phyloP scores from a whole-genome alignment of 495 filamentous ascomycete genomes.

The Penicillium lagena region DNA sequence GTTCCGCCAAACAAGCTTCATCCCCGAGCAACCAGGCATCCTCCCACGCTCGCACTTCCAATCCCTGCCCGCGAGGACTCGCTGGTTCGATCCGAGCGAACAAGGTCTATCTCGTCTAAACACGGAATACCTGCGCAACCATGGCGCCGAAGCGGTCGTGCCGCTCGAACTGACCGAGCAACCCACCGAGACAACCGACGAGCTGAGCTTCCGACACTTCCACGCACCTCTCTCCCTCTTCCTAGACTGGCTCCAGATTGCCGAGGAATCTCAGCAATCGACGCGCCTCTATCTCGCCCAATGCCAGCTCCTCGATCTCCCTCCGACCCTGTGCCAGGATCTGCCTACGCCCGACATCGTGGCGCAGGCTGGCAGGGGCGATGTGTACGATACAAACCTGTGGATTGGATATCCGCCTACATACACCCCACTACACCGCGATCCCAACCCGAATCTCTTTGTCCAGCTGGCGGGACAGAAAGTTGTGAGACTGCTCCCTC shows the following conservation, averaged over 20 bases:
- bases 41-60: conserved; percentile 39
- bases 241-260: conserved; percentile 44
- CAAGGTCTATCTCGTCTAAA: conserved; percentile 29
- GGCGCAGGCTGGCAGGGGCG: conserved; percentile 51
- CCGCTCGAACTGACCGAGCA: conserved; percentile 50
- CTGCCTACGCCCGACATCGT: conserved; percentile 65
- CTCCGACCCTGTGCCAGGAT: conserved; percentile 52
- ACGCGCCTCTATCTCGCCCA: conserved; percentile 77
- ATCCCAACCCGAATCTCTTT: conserved; percentile 93
- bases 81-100: conserved; percentile 43
- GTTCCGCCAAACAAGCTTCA: conserved; percentile 45
- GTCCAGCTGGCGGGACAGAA: conserved; percentile 76
- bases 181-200: background rate
- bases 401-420: conserved; percentile 87
- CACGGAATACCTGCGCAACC: conserved; percentile 39
- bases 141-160: conserved; percentile 43
- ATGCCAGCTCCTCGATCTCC: conserved; percentile 60
- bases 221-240: conserved; percentile 52
- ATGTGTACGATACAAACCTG: conserved; percentile 78
- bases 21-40: conserved; percentile 37
- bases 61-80: conserved; percentile 41
- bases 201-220: conserved; percentile 44
- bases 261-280: conserved; percentile 22
- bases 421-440: conserved; percentile 81
- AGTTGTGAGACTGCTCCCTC: conserved; percentile 60